Evolutionary conservation across 352 stramenopile species (phyloP), one percentile per base, ranked within the genome.

Genomic region (Phytophthora citrophthora): DNA sequence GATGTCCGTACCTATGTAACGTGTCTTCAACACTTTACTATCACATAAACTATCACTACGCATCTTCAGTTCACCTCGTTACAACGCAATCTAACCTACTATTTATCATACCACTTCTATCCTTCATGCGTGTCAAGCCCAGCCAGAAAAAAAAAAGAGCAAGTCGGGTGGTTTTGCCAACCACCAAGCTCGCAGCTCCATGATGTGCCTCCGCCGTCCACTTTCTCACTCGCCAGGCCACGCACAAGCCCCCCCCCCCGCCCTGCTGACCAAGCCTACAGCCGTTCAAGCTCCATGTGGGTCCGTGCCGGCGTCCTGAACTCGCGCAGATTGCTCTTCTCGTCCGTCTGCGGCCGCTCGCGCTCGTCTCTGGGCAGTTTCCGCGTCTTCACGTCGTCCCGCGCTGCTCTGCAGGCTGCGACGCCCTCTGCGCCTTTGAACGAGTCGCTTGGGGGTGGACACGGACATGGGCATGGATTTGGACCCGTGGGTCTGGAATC

Each of bases 321-420:
- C 31, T 40, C 62, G 43, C 62, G 53, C n/a, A 41, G 57, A 46
- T 43, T 73, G 63, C 63, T 72, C 34, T 76, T 72, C 53, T 59
- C 56, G 29, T 62, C 68, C 26, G 44, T 34, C 10, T 64, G 51
- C 36, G 52, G 54, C 3, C 62, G 41, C 52, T 57, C 62, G 26
- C 68, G 62, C 47, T 70, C 63, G 41, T 55, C 48, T 39, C 41
- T 71, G 7, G 62, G 61, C 24, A 71, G 34, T 53, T 32, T 72
- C 27, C 68, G 68, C 52, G 68, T 76, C 39, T 76, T 76, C 53
- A 73, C 64, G 45, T 73, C 63, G 16, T 27, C 53, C 3, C 68
- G 68, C 4, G 46, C 38, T 6, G 23, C 56, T 16, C 48, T 76
- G 12, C 68, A 72, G 23, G 56, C 43, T 7, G 56, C 54, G 6